Evolutionary conservation across 2,329 filamentous ascomycete genomes (phyloP).

Genomic region (Ophioceras dolichostomum): DNA sequence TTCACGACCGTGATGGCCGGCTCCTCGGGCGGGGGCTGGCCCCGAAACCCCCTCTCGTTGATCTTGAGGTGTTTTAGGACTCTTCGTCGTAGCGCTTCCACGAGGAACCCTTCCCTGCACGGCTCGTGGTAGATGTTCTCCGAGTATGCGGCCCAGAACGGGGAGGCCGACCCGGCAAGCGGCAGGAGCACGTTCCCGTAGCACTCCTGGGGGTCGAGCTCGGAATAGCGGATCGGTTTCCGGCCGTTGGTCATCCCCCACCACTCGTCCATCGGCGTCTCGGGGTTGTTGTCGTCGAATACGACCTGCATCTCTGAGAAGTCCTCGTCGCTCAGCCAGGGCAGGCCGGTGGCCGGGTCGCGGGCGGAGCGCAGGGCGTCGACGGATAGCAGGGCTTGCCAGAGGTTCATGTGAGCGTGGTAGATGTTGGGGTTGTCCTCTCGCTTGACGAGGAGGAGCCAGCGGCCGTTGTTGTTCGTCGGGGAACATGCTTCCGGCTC

Average conservation of each 20-base stretch:
- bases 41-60: background rate
- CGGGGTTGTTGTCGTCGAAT: constrained; percentile 6
- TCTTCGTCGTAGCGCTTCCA: constrained; percentile 3
- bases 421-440: constrained; percentile 16
- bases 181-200: constrained; percentile 11
- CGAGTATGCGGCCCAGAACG: constrained; percentile 12
- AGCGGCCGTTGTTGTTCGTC: no score
- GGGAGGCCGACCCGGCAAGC: constrained; percentile 12
- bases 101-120: constrained; percentile 4
- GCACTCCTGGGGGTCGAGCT: background rate
- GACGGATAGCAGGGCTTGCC: constrained; percentile 13
- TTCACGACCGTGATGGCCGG: constrained; percentile 11
- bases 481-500: constrained; percentile 5
- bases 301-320: constrained; percentile 9
- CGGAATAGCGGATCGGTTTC: background rate
- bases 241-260: background rate
- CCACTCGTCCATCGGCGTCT: background rate
- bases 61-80: background rate
- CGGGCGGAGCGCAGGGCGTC: constrained; percentile 11
- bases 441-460: constrained; percentile 13
- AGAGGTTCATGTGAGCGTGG: constrained; percentile 16
- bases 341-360: constrained; percentile 8
- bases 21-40: background rate
- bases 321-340: constrained; percentile 10
- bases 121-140: constrained; percentile 5